These are phyloP conservation scores for Leishmania arabica DNA, from an alignment of 208 protist species.

Conservation along the genomic window DNA sequence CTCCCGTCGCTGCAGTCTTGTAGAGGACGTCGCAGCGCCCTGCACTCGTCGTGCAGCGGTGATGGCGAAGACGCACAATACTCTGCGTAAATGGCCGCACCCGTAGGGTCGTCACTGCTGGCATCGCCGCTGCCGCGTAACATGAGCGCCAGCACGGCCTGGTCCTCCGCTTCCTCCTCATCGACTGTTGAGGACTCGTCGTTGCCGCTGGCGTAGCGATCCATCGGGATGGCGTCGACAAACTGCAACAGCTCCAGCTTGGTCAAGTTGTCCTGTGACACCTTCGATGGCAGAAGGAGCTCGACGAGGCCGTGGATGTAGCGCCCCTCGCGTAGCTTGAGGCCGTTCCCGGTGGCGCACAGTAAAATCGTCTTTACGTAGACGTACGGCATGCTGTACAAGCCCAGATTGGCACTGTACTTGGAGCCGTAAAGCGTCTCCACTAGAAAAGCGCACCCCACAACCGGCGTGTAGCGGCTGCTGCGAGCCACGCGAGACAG, in stretches of 20 bases:
- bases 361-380: slow-evolving; percentile 82
- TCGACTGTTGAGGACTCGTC: neutral
- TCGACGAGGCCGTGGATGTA: slow-evolving; percentile 72
- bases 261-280: slow-evolving; percentile 43
- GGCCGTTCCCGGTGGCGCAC: slow-evolving; percentile 43
- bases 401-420: slow-evolving; percentile 72
- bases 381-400: slow-evolving; percentile 63
- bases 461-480: slow-evolving; percentile 56
- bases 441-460: slow-evolving; percentile 64
- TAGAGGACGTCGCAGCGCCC: too few relatives aligned
- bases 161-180: slow-evolving; percentile 16
- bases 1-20: neutral
- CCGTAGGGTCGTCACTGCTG: neutral
- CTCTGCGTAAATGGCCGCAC: neutral
- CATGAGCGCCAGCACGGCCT: slow-evolving; percentile 1
- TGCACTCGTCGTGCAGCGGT: neutral
- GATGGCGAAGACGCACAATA: neutral
- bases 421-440: slow-evolving; percentile 82
- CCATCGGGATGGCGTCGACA: slow-evolving; percentile 51
- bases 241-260: slow-evolving; percentile 72
- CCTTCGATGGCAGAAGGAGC: slow-evolving; percentile 45
- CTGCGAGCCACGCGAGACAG: slow-evolving; percentile 12
- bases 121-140: neutral
- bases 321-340: slow-evolving; percentile 36
- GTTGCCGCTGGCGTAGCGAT: neutral